A percentile compares a stretch with the other conserved stretches of the same genome.
phyloP scores from a whole-genome alignment of 345 rosid species.

The Linum lewisii region DNA sequence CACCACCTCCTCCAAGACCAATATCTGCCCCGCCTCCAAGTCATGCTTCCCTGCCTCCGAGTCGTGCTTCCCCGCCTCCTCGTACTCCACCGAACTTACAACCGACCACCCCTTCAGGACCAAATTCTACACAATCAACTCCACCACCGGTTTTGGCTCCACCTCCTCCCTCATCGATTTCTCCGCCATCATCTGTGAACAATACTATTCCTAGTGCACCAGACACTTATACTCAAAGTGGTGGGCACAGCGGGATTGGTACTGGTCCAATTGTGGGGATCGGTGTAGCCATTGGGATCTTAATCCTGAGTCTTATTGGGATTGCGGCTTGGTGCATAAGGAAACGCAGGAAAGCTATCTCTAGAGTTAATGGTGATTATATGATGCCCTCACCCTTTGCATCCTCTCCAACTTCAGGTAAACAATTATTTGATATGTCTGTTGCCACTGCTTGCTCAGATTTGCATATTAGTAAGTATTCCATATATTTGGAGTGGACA shows the following conservation, averaged over 20 bases:
- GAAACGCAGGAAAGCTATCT: slow-evolving; percentile 41
- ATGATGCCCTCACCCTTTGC: slow-evolving; percentile 50
- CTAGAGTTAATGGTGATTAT: slow-evolving; percentile 46
- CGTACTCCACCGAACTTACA: slow-evolving; percentile 21
- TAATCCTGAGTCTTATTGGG: slow-evolving; percentile 50
- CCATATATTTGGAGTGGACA: neutral
- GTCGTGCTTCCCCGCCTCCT: slow-evolving; percentile 28
- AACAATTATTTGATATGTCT: neutral
- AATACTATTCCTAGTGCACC: slow-evolving; percentile 24
- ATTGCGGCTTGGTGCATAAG: slow-evolving; percentile 45
- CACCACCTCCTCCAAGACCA: slow-evolving; percentile 3
- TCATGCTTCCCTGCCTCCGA: slow-evolving; percentile 13
- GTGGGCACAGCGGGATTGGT: slow-evolving; percentile 24
- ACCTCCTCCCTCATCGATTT: slow-evolving; percentile 25
- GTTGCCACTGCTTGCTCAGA: neutral
- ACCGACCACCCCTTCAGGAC: slow-evolving; percentile 24
- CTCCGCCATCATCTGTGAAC: slow-evolving; percentile 18
- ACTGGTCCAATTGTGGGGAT: slow-evolving; percentile 42
- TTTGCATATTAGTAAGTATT: neutral
- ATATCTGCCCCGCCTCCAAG: neutral
- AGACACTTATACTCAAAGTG: slow-evolving; percentile 18
- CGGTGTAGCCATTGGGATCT: slow-evolving; percentile 36
- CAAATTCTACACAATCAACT: slow-evolving; percentile 29
- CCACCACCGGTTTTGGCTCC: slow-evolving; percentile 33
- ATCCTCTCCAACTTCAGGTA: slow-evolving; percentile 69